phyloP scores from a whole-genome alignment of 164 flowering plant genomes.

The Litsea cubeba region DNA sequence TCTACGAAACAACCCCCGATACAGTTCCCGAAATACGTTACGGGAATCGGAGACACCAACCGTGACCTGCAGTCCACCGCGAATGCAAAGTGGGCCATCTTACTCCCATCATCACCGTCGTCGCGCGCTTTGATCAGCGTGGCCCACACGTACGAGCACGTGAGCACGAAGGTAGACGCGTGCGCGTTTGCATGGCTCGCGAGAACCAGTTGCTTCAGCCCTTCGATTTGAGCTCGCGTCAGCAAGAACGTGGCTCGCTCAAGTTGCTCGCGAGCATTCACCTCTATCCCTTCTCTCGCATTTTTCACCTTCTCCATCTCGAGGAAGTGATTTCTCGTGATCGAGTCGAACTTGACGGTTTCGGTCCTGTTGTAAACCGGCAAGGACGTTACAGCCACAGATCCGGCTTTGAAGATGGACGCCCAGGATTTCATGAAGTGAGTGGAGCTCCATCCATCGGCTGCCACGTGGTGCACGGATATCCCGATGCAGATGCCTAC shows the following conservation, averaged over 20 bases:
- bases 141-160: conserved; percentile 34
- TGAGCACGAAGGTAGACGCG: conserved; percentile 25
- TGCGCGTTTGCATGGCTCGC: not conserved
- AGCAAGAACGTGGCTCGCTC: conserved; percentile 8
- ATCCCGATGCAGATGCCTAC: conserved; percentile 16
- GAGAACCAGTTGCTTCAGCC: conserved; percentile 1
- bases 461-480: conserved; percentile 6
- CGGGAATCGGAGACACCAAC: conserved; percentile 22
- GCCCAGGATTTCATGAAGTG: conserved; percentile 22
- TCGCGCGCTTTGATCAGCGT: conserved; percentile 24
- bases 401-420: conserved; percentile 3
- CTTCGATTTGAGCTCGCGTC: conserved; percentile 1
- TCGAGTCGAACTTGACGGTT: not conserved
- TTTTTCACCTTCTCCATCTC: not conserved
- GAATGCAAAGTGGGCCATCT: conserved; percentile 15
- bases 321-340: not conserved
- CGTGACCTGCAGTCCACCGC: conserved; percentile 31
- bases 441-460: conserved; percentile 5
- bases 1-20: conserved; percentile 3
- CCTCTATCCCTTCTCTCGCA: not conserved
- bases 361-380: conserved; percentile 9
- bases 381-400: not conserved
- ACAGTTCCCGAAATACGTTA: conserved; percentile 52
- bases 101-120: not conserved
- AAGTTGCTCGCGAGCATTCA: not conserved